phyloP scores from a whole-genome alignment of 139 green algal genomes.

The Tetraselmis striata region DNA sequence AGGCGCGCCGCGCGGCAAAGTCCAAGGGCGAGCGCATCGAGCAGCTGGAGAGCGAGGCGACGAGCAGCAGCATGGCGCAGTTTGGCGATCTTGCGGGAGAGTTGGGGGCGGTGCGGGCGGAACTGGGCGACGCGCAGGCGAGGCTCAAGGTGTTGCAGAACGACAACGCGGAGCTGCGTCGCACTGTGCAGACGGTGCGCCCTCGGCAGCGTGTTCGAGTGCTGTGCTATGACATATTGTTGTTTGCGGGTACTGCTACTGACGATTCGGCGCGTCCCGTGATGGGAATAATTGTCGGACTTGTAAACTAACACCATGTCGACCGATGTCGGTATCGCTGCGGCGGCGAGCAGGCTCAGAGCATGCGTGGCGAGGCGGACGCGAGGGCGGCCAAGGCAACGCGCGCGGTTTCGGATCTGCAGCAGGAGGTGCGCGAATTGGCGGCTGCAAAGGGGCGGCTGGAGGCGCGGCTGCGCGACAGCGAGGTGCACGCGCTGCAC shows the following conservation, averaged over 20 bases:
- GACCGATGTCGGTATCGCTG: too few relatives aligned
- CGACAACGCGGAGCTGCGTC: neutral
- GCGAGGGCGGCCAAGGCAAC: neutral
- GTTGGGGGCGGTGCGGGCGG: neutral
- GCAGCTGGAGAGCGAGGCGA: neutral
- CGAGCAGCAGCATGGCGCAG: neutral
- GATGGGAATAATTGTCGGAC: too few relatives aligned
- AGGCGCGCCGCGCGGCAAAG: neutral
- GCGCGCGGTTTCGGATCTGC: neutral
- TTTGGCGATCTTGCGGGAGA: neutral
- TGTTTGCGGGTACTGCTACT: too few relatives aligned
- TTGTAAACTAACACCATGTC: too few relatives aligned
- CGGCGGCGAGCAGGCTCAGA: neutral
- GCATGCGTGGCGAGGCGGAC: neutral
- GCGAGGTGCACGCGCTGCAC: neutral
- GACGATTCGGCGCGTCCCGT: too few relatives aligned
- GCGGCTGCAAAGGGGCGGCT: neutral
- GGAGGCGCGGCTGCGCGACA: neutral
- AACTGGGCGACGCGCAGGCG: neutral
- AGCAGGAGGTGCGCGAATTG: neutral
- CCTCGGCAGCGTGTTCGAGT: too few relatives aligned
- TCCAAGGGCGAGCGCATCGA: neutral
- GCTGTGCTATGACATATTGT: too few relatives aligned
- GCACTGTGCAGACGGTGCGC: neutral
- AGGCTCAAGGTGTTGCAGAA: neutral